phyloP scores from a whole-genome alignment of 2,329 filamentous ascomycete species.

The Talaromyces sp. region DNA sequence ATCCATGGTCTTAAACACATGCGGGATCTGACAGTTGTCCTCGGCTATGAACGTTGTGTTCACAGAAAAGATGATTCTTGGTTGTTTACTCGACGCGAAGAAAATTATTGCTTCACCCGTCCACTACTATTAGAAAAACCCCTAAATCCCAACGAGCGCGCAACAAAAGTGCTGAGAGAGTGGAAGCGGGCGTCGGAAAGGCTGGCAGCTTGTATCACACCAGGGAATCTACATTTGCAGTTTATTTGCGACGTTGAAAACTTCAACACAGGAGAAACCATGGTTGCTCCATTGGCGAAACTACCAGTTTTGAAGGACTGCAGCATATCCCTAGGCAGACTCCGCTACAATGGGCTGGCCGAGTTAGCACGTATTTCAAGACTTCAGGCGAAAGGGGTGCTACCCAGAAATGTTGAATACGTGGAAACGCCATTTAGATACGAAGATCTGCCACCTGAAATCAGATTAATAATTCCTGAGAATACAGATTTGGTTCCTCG shows the following conservation, averaged over 20 bases:
- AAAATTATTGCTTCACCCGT: no score
- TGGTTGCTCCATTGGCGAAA: background rate
- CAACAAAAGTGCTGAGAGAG: background rate
- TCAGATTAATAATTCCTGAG: background rate
- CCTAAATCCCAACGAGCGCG: no score
- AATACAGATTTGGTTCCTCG: background rate
- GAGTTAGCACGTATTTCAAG: background rate
- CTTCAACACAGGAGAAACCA: background rate
- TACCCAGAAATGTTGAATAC: background rate
- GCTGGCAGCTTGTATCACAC: background rate
- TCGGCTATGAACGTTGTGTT: background rate
- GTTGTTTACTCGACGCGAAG: no score
- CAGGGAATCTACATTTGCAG: background rate
- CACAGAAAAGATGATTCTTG: accelerated
- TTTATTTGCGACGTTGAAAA: background rate
- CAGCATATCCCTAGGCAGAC: background rate
- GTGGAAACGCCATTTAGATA: background rate
- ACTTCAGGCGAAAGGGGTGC: background rate
- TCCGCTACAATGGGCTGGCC: background rate
- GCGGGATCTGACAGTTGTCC: background rate
- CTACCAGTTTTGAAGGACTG: background rate
- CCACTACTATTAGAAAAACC: no score
- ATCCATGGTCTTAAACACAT: background rate
- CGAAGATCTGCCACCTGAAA: background rate
- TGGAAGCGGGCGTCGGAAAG: background rate